These are phyloP conservation scores for Polytrichum commune DNA, from an alignment of 225 moss, liverwort and hornwort genomes.

Conservation along the genomic window DNA sequence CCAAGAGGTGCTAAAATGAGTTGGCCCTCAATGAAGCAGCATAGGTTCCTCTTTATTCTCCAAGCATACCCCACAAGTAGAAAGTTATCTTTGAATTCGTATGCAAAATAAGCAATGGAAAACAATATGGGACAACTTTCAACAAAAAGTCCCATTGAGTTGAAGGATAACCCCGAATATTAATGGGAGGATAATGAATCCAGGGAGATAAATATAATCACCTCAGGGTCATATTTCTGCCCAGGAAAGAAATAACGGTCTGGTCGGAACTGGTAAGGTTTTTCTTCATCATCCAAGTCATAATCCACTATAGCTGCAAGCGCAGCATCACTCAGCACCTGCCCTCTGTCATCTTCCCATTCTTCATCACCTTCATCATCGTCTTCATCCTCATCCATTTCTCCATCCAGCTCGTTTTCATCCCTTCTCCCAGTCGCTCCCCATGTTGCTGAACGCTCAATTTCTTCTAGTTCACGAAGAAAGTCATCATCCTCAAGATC, in stretches of 20 bases:
- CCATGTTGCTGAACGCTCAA: constrained; percentile 74
- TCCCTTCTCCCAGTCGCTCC: constrained; percentile 18
- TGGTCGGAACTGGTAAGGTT: constrained; percentile 85
- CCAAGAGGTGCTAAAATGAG: no score
- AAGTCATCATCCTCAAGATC: constrained; percentile 73
- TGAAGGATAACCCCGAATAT: no score
- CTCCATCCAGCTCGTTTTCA: constrained; percentile 18
- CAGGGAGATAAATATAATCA: constrained; percentile 15
- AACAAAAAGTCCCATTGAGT: no score
- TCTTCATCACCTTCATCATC: constrained; percentile 54
- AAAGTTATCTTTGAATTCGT: no score
- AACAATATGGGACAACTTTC: no score
- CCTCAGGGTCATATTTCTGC: constrained; percentile 92
- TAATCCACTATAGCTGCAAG: constrained; percentile 77
- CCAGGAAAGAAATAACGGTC: constrained; percentile 94
- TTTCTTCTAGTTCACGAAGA: constrained; percentile 82
- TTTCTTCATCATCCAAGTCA: constrained; percentile 89
- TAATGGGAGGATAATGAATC: no score
- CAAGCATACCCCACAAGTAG: no score
- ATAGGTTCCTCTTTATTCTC: no score
- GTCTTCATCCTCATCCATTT: constrained; percentile 33
- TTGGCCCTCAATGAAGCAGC: no score
- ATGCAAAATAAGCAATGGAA: no score
- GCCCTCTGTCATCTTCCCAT: constrained; percentile 78
- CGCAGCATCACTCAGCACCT: constrained; percentile 81